Evolutionary conservation across 768 basidiomycete species (phyloP), one percentile per base, ranked within the genome.

Genomic region (Tremella yokohamensis): DNA sequence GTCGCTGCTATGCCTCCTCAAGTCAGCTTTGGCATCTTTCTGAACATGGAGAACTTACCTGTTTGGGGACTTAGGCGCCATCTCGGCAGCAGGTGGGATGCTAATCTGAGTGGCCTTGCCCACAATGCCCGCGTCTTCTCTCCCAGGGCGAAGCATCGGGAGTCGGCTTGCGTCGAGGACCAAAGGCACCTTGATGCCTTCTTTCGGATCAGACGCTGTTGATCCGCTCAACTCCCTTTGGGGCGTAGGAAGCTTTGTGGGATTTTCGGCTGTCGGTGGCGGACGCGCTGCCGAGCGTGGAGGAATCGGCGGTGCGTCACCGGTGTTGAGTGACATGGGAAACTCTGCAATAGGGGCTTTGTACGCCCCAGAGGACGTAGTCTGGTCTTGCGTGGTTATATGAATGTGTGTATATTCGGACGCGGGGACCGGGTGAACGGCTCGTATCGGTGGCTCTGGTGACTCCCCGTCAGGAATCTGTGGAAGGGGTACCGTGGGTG

Each of bases 271-370:
- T 45, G 15, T 6, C 8, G 42, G 42, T 4, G 6, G n/a, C 22
- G 42, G 42, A 45, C 42, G 42, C n/a, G n/a, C 42, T 18, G 42
- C 42, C 42, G 42, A 45, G 22, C 42, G 42, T 4, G 42, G 42
- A 45, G 42, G 42, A 15, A 45, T 45, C 15, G 42, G 42, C 42
- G 42, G 42, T 34, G 29, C 42, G 42, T 45, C 42, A 34, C 29
- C 29, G 6, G 11, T 34, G 42, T 16, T 45, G 42, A 16, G 6
- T 4, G 8, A 4, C 42, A 8, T 45, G 4, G 7, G 42, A 16
- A 4, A 4, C 15, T n/a, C 42, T 45, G 42, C 42, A 15, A 22
- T 8, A 45, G 29, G 42, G 15, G 11, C 39, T 40, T 18, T 11
- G 18, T 11, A 18, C 18, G 39, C 18, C 39, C 18, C 18, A 18